Evolutionary conservation across 148 eudicot species (phyloP), one percentile per base, ranked within the genome.

Genomic region (Rhododendron simsii): DNA sequence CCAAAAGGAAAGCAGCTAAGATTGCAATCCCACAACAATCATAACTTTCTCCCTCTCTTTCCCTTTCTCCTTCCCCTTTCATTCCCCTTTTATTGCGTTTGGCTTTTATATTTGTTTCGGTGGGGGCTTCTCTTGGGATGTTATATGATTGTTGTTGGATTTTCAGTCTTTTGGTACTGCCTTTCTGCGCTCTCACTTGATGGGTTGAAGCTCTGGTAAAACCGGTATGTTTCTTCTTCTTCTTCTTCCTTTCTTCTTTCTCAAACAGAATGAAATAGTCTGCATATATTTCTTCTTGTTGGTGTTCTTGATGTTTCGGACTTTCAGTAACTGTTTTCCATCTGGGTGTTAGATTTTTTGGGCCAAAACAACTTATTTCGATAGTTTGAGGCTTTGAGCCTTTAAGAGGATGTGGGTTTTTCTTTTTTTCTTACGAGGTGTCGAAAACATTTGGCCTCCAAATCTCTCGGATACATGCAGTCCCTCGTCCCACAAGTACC

Each of bases 401-500:
- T 5, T 41, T 41, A 7, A 41, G 89, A 83, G 53, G 53, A 50
- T 83, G 89, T 91, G 84, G 89, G 87, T 89, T n/a, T 86, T 80
- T 83, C 3, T 12, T 50, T 50, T 50, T 13, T 50, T 50, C 57
- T 13, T 53, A 53, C 57, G 15, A 53, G 57, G 57, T 14, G 57
- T 53, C 20, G 5, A 14, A 13, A 53, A 53, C 57, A 53, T 53
- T 53, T 53, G 15, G 57, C 57, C 18, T 14, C 57, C 15, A 13
- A 53, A 53, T 53, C 20, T 53, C 57, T 53, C 57, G 5, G 57
- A 14, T 14, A 15, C 57, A 53, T 53, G 57, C 57, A 53, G 15
- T 48, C 51, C 51, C 51, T 11, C 51, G 2, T 48, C 51, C 51
- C 51, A 48, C 51, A 48, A 10, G 51, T 11, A 48, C 51, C 2